Conservation (phyloP, 768 basidiomycete species). For the Lactarius pseudohatsudake region DNA sequence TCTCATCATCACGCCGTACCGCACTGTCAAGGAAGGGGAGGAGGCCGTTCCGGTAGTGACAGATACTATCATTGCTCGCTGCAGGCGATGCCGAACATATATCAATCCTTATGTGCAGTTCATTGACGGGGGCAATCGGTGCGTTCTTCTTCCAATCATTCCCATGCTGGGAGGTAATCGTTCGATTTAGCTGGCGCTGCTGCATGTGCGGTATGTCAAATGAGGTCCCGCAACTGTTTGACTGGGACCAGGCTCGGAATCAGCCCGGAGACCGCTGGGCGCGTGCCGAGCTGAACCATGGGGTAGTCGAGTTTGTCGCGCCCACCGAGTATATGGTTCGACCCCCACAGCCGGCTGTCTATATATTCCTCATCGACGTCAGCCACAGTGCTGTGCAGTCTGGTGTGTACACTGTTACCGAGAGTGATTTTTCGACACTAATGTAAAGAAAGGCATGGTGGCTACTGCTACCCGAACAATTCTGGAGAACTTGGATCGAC, state of each 20-base stretch:
- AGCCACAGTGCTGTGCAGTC: slow-evolving; percentile 90
- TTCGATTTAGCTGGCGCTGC: slow-evolving; percentile 82
- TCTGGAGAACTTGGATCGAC: slow-evolving; percentile 89
- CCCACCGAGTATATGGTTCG: slow-evolving; percentile 99
- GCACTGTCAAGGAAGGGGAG: slow-evolving; percentile 47
- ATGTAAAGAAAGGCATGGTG: slow-evolving; percentile 76
- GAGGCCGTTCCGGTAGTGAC: slow-evolving; percentile 49
- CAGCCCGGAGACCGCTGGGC: slow-evolving; percentile 95
- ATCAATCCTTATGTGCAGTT: slow-evolving; percentile 58
- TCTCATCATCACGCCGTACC: slow-evolving; percentile 51
- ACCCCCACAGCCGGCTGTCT: slow-evolving; percentile 95
- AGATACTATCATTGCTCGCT: slow-evolving; percentile 55
- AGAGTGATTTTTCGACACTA: neutral
- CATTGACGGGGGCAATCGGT: slow-evolving; percentile 95
- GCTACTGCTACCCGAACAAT: slow-evolving; percentile 97
- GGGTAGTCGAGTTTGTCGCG: slow-evolving; percentile 95
- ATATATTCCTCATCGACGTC: slow-evolving; percentile 96
- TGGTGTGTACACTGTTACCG: slow-evolving; percentile 46
- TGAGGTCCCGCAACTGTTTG: slow-evolving; percentile 96
- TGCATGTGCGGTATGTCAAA: slow-evolving; percentile 99
- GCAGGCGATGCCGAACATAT: slow-evolving; percentile 53
- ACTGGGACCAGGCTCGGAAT: slow-evolving; percentile 94
- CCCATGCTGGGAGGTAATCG: slow-evolving; percentile 5
- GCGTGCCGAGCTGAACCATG: slow-evolving; percentile 89
- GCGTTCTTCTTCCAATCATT: slow-evolving; percentile 30